These are phyloP conservation scores for Ganoderma resinaceum DNA, from an alignment of 1,284 basidiomycete species.

Conservation along the genomic window DNA sequence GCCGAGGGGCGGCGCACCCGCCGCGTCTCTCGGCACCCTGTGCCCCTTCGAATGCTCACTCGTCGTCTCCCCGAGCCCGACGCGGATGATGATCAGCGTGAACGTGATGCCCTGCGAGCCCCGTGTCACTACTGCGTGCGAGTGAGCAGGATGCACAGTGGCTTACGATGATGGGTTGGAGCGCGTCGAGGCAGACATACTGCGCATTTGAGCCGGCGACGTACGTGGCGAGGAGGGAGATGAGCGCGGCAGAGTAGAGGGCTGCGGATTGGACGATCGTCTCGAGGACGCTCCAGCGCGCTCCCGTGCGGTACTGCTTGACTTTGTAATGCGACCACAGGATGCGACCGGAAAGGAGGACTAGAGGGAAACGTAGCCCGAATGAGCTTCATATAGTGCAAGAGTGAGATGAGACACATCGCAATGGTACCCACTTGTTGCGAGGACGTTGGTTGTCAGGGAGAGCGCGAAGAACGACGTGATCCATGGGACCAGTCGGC, in stretches of 20 bases:
- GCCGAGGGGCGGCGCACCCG: background rate
- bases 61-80: slow-evolving; percentile 25
- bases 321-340: slow-evolving; percentile 19
- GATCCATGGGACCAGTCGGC: slow-evolving; percentile 18
- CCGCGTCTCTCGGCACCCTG: background rate
- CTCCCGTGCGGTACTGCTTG: slow-evolving; percentile 7
- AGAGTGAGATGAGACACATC: background rate
- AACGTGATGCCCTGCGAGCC: slow-evolving; percentile 25
- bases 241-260: slow-evolving; percentile 28
- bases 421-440: slow-evolving; percentile 12
- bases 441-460: slow-evolving; percentile 23
- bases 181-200: slow-evolving; percentile 27
- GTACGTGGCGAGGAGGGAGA: slow-evolving; percentile 27
- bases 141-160: background rate
- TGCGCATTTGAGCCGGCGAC: slow-evolving; percentile 28
- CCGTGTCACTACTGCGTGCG: background rate
- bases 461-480: slow-evolving; percentile 22
- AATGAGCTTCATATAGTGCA: background rate
- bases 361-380: background rate
- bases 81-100: slow-evolving; percentile 32
- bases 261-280: slow-evolving; percentile 26
- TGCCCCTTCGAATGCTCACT: slow-evolving; percentile 16
- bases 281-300: slow-evolving; percentile 15
- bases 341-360: slow-evolving; percentile 17
- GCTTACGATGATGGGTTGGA: slow-evolving; percentile 31